Conservation (phyloP, 495 filamentous ascomycete genomes). For the Tuber umbilicatum region DNA sequence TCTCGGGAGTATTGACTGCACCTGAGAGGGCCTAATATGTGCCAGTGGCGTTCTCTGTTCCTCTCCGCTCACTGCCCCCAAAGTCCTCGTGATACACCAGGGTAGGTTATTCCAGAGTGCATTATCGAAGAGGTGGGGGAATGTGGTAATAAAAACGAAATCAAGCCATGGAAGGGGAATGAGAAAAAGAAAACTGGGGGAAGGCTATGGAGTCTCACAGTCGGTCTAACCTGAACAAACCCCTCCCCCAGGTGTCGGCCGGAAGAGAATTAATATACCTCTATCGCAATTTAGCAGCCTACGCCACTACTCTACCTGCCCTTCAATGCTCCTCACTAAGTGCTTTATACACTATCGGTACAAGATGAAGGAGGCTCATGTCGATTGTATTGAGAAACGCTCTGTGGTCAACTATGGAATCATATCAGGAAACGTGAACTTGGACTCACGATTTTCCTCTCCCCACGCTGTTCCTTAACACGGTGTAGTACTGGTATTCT, state of each 20-base stretch:
- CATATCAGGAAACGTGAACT: neutral
- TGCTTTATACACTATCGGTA: neutral
- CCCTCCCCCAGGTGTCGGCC: neutral
- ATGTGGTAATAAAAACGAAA: neutral
- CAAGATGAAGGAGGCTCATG: neutral
- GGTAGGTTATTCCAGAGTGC: neutral
- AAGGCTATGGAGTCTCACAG: neutral
- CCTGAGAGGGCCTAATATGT: slow-evolving; percentile 22
- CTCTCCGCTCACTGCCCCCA: neutral
- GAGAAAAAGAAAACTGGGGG: neutral
- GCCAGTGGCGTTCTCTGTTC: slow-evolving; percentile 16
- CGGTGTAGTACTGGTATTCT: neutral
- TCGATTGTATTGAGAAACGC: neutral
- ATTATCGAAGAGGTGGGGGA: neutral
- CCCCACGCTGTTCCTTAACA: neutral
- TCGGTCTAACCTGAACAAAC: neutral
- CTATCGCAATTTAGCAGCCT: neutral
- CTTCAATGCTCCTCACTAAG: neutral
- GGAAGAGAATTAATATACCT: neutral
- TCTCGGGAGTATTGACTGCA: slow-evolving; percentile 27
- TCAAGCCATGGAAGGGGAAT: neutral
- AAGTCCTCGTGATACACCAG: neutral
- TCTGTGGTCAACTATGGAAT: neutral
- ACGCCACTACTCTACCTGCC: neutral
- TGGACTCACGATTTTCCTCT: neutral